Evolutionary conservation across 176 grass and related monocot species (phyloP).

Genomic region (Triticum aestivum): DNA sequence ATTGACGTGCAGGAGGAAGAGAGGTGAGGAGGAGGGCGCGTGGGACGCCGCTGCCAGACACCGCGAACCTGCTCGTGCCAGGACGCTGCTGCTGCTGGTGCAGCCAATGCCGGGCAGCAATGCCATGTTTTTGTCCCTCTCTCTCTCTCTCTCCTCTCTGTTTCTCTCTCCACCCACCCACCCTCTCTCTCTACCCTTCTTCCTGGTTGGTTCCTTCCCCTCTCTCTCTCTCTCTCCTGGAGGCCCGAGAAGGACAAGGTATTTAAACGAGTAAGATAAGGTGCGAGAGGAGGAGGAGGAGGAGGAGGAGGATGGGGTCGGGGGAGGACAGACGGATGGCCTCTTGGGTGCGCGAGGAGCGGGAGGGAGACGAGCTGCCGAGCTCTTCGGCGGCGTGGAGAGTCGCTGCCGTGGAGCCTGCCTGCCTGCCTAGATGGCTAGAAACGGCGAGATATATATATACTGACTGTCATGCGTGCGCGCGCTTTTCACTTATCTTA

Average conservation of each 20-base stretch:
- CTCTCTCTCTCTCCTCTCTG: not conserved
- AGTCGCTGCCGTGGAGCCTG: not conserved
- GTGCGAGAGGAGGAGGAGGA: slow-evolving; percentile 26
- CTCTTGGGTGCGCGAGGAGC: slow-evolving; percentile 30
- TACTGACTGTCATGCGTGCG: not conserved
- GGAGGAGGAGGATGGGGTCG: not conserved
- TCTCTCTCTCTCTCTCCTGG: not conserved
- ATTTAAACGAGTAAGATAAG: slow-evolving; percentile 49
- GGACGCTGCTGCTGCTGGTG: not conserved
- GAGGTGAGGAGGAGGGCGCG: not conserved
- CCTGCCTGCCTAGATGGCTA: not conserved
- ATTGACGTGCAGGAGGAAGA: slow-evolving; percentile 19
- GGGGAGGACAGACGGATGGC: slow-evolving; percentile 7
- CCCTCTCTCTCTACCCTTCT: not conserved
- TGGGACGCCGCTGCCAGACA: slow-evolving; percentile 39
- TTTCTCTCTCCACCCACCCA: not conserved
- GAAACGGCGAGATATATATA: not conserved
- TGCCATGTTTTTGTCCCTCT: slow-evolving; percentile 39
- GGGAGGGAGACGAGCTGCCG: no score
- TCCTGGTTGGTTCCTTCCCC: not conserved
- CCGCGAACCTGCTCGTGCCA: slow-evolving; percentile 14
- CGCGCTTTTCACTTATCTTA: not conserved
- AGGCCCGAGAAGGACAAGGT: slow-evolving; percentile 25
- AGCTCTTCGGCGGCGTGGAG: slow-evolving; percentile 39
- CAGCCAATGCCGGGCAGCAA: slow-evolving; percentile 41